A percentile compares a stretch with the other conserved stretches of the same genome.
These are phyloP conservation scores for Drosera capensis DNA, from an alignment of 148 eudicot genomes.

Conservation along the genomic window DNA sequence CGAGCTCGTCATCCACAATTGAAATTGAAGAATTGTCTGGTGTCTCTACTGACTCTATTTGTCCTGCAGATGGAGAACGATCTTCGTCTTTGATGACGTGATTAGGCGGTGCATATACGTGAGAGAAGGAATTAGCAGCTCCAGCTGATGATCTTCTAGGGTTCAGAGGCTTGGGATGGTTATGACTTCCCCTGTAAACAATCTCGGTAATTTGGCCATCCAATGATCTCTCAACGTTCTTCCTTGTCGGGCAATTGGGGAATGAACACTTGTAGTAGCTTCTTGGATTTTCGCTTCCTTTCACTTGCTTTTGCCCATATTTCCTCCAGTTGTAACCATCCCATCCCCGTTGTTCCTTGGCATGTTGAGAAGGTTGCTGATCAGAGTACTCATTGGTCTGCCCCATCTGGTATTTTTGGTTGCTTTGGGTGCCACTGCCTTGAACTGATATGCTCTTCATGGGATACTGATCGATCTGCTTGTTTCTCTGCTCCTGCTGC, in stretches of 20 bases:
- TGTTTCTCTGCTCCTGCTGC: too few species aligned
- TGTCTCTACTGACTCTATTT: conserved; percentile 40
- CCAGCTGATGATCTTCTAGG: conserved; percentile 43
- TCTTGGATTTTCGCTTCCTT: conserved; percentile 70
- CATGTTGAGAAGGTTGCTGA: conserved; percentile 20
- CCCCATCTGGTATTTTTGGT: not conserved
- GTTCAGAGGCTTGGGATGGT: conserved; percentile 68
- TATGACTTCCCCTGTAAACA: conserved; percentile 60
- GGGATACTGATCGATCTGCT: conserved; percentile 5
- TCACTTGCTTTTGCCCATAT: conserved; percentile 72
- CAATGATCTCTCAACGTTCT: conserved; percentile 50
- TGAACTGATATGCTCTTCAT: not conserved
- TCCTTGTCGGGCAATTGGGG: conserved; percentile 51
- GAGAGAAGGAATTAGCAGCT: conserved; percentile 5
- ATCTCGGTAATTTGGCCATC: conserved; percentile 66
- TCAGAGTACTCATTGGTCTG: not conserved
- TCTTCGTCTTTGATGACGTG: conserved; percentile 8
- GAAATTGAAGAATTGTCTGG: conserved; percentile 68
- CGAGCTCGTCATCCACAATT: conserved; percentile 43
- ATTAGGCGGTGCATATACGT: conserved; percentile 8
- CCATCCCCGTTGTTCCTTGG: conserved; percentile 20
- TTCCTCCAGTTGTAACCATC: conserved; percentile 77
- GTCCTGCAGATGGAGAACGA: conserved; percentile 30
- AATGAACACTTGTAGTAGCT: conserved; percentile 71
- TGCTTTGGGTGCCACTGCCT: not conserved